phyloP scores from a whole-genome alignment of 75 land plant genomes.

The Chamaecyparis obtusa region DNA sequence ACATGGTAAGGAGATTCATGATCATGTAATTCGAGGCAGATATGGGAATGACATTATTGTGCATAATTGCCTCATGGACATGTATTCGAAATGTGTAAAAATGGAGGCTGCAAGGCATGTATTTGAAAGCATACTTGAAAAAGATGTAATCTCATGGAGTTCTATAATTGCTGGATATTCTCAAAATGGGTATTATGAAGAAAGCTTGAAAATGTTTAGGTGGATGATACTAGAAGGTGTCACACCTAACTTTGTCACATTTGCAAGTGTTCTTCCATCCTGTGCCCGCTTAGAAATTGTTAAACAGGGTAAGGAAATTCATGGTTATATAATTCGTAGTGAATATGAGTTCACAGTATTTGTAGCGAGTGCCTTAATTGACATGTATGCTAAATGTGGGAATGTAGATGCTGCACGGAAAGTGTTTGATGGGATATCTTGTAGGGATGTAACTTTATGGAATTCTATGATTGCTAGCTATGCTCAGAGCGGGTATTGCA shows the following conservation, averaged over 20 bases:
- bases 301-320: constrained; percentile 40
- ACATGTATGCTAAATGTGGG: constrained; percentile 79
- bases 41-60: constrained; percentile 21
- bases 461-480: constrained; percentile 18
- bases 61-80: constrained; percentile 40
- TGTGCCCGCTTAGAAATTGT: constrained; percentile 43
- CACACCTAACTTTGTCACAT: constrained; percentile 43
- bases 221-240: constrained; percentile 44
- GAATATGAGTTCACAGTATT: constrained; percentile 26
- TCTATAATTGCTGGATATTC: constrained; percentile 49
- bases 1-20: constrained; percentile 49
- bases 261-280: constrained; percentile 43
- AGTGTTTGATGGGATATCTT: constrained; percentile 40
- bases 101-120: constrained; percentile 26
- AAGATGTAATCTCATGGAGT: constrained; percentile 59
- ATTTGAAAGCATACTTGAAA: constrained; percentile 25
- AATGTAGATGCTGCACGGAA: constrained; percentile 36
- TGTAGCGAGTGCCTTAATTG: constrained; percentile 45
- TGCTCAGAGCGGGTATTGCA: constrained; percentile 12
- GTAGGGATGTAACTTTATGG: constrained; percentile 37
- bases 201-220: constrained; percentile 39
- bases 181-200: constrained; percentile 19
- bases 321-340: constrained; percentile 32
- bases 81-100: constrained; percentile 55
- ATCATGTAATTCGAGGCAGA: constrained; percentile 18